phyloP scores from a whole-genome alignment of 139 green algal species.

The Pleodorina starrii region DNA sequence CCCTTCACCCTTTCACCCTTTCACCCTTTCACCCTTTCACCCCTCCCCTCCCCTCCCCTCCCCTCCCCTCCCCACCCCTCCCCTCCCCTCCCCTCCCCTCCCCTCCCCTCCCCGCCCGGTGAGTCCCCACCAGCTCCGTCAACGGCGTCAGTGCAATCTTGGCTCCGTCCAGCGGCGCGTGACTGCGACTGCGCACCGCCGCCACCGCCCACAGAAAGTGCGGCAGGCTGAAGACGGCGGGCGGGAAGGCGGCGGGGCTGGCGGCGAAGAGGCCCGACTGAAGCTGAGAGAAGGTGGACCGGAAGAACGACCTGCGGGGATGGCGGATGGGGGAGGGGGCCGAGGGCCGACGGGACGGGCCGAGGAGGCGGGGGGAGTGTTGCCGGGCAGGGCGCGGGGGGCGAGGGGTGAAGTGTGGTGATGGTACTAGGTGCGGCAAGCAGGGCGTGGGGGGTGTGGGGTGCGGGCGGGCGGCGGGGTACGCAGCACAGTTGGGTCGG shows the following conservation, averaged over 20 bases:
- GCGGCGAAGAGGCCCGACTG: conserved; percentile 58
- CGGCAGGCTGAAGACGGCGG: conserved; percentile 68
- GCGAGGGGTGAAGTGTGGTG: not conserved
- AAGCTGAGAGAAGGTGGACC: conserved; percentile 64
- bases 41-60: not conserved
- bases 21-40: no score
- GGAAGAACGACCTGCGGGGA: conserved; percentile 41
- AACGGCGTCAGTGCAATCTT: conserved; percentile 86
- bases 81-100: not conserved
- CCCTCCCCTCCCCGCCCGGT: not conserved
- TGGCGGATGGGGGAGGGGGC: no score
- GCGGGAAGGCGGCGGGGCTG: conserved; percentile 67
- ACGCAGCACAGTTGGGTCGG: no score
- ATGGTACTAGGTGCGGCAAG: not conserved
- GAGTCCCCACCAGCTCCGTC: conserved; percentile 77
- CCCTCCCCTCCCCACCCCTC: not conserved
- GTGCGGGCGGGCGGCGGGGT: no score
- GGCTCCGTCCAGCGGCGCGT: conserved; percentile 80
- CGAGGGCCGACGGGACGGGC: not conserved
- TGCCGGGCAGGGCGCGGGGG: not conserved
- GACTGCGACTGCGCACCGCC: conserved; percentile 77
- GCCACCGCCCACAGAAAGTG: conserved; percentile 87
- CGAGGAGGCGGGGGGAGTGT: not conserved
- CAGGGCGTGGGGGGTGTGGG: not conserved
- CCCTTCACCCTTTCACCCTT: no score